Percentiles rank a stretch among this genome's conserved stretches.
phyloP scores from a whole-genome alignment of 495 filamentous ascomycete species.

The Apodospora peruviana region DNA sequence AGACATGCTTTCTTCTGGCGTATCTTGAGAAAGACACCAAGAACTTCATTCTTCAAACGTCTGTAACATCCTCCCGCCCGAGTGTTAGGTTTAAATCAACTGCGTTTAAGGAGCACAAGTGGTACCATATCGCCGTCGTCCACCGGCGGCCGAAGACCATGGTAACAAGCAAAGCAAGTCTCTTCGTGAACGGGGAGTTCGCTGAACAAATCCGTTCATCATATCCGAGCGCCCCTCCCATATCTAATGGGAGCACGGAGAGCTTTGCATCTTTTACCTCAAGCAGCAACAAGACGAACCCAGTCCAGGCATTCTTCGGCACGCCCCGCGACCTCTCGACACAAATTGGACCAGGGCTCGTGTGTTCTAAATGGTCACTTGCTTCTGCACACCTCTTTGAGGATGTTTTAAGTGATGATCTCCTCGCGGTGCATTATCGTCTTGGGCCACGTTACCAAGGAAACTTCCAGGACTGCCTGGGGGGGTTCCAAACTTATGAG shows the following conservation, averaged over 20 bases:
- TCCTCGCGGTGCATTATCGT: conserved; percentile 83
- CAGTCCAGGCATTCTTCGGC: conserved; percentile 87
- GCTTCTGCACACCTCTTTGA: conserved; percentile 84
- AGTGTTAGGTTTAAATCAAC: conserved; percentile 90
- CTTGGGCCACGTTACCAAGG: conserved; percentile 87
- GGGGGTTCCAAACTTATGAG: conserved; percentile 93
- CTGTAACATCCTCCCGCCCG: conserved; percentile 75
- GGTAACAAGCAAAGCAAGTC: conserved; percentile 71
- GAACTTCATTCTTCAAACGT: conserved; percentile 95
- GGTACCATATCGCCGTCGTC: conserved; percentile 90
- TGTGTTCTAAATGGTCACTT: conserved; percentile 78
- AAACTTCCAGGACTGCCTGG: conserved; percentile 93
- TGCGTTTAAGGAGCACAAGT: conserved; percentile 63
- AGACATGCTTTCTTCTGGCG: conserved; percentile 88
- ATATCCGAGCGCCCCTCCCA: conserved; percentile 69
- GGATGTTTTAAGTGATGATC: conserved; percentile 83
- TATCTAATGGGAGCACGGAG: conserved; percentile 52
- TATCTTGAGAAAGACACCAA: conserved; percentile 94
- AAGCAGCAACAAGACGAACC: conserved; percentile 49
- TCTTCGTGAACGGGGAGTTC: conserved; percentile 92
- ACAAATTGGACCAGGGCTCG: conserved; percentile 68
- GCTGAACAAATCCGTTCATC: conserved; percentile 83
- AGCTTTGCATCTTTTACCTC: conserved; percentile 56
- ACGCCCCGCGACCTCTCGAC: conserved; percentile 88
- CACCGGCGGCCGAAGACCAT: conserved; percentile 74